Evolutionary conservation across 257 asterid genomes (phyloP).

Genomic region (Forsythia viridissima): DNA sequence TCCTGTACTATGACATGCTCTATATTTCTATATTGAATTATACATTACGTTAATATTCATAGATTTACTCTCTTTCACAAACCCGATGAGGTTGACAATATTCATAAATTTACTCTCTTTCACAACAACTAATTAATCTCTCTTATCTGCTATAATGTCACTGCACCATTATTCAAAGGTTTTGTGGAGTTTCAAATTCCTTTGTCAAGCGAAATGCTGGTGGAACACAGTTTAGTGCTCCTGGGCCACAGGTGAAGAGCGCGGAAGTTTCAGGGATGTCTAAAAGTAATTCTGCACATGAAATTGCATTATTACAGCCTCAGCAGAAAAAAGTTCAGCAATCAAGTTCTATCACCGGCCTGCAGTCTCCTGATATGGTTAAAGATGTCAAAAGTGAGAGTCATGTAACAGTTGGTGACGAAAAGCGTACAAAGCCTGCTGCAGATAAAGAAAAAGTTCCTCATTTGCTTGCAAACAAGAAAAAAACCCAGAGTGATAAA

Average conservation of each 20-base stretch:
- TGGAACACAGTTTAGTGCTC: slow-evolving; percentile 37
- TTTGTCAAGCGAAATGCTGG: slow-evolving; percentile 59
- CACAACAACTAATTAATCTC: not conserved
- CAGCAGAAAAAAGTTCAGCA: slow-evolving; percentile 46
- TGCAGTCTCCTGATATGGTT: slow-evolving; percentile 22
- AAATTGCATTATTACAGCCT: slow-evolving; percentile 39
- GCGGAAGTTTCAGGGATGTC: slow-evolving; percentile 45
- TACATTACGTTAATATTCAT: slow-evolving; percentile 1
- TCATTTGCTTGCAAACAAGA: slow-evolving; percentile 45
- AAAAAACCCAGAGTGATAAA: slow-evolving; percentile 56
- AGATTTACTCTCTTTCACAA: slow-evolving; percentile 13
- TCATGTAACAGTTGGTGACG: slow-evolving; percentile 36
- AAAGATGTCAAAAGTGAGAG: slow-evolving; percentile 50
- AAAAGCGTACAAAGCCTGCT: slow-evolving; percentile 38
- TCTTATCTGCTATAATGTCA: slow-evolving; percentile 9
- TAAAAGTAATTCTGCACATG: slow-evolving; percentile 34
- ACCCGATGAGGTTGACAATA: not conserved
- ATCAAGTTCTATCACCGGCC: slow-evolving; percentile 37
- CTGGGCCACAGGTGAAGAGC: slow-evolving; percentile 46
- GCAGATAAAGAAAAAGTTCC: slow-evolving; percentile 53
- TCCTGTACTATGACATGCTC: not conserved
- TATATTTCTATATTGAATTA: not conserved
- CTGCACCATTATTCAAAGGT: slow-evolving; percentile 42
- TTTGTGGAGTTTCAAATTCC: slow-evolving; percentile 81
- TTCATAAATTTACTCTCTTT: no score